phyloP scores from a whole-genome alignment of 1,139 yeast species.

The Geotrichum phurueaensis region DNA sequence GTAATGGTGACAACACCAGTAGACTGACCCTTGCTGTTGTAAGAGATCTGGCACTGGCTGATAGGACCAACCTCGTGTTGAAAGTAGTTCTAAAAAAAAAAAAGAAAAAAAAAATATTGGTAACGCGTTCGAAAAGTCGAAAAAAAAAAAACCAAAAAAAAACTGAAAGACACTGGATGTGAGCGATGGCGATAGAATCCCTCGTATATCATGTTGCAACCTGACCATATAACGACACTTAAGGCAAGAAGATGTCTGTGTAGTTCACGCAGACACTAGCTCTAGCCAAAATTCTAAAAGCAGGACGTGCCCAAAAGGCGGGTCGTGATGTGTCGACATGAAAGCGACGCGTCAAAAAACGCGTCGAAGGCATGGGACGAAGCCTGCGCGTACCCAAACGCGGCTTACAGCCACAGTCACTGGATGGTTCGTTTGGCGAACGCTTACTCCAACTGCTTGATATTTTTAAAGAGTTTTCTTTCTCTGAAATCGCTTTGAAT shows the following conservation, averaged over 20 bases:
- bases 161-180: background rate
- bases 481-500: background rate
- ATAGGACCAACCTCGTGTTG: constrained; percentile 85
- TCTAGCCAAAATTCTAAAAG: background rate
- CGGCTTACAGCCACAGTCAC: background rate
- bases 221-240: background rate
- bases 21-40: constrained; percentile 84
- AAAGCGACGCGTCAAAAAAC: background rate
- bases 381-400: background rate
- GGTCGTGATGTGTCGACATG: background rate
- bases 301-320: background rate
- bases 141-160: background rate
- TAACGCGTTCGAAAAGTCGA: background rate
- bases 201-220: background rate
- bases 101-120: constrained; percentile 4
- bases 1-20: constrained; percentile 87
- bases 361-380: background rate
- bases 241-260: background rate
- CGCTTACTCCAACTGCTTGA: background rate
- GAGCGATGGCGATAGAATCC: background rate
- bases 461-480: background rate
- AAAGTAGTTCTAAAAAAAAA: constrained; percentile 67
- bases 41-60: constrained; percentile 60
- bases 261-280: background rate
- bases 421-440: background rate